Evolutionary conservation across 768 basidiomycete species (phyloP), one percentile per base, ranked within the genome.

Genomic region (Pisolithus orientalis): DNA sequence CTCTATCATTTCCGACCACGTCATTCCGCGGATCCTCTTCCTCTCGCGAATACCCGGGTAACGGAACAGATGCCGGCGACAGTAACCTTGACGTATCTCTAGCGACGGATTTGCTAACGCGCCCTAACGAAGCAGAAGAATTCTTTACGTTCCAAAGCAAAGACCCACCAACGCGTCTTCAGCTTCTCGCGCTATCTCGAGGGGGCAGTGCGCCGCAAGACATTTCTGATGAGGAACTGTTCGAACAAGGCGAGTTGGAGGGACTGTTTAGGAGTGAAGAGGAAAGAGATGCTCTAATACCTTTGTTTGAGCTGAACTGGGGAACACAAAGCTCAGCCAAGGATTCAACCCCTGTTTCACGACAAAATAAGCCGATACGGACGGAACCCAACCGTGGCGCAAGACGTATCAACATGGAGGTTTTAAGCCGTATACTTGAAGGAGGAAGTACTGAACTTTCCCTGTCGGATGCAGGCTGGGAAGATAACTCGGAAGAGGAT

Each of bases 201-300:
- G 84, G 86, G 43, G 83, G 82, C 34, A 74, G 74, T 44, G 70
- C 69, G 6, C 72, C 66, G 34, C 70, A 70, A 24, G 67, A 75
- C 21, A 79, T 91, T 17, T 55, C 59, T 1, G 89, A 92, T 54
- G 83, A 87, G 7, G 89, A 90, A 53, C 69, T 91, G 24, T 88
- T 91, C 53, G 76, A 68, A 3, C 75, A 79, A 29, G 84, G 81
- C 3, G 89, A 91, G 64, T 64, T 87, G 27, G 87, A 89, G 50
- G 75, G 70, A 17, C 49, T 87, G 28, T 57, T 87, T 21, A 70
- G 89, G 51, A 69, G 59, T 44, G 71, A 78, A 31, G 75, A 72
- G 21, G 84, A 90, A 62, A 72, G 72, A 14, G 68, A 71, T 47
- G 66, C 70, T 2, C 62, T 87, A 53, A 61, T 62, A 39, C 59